Evolutionary conservation across 2,329 filamentous ascomycete genomes (phyloP).

Genomic region (Cercospora citrullina): DNA sequence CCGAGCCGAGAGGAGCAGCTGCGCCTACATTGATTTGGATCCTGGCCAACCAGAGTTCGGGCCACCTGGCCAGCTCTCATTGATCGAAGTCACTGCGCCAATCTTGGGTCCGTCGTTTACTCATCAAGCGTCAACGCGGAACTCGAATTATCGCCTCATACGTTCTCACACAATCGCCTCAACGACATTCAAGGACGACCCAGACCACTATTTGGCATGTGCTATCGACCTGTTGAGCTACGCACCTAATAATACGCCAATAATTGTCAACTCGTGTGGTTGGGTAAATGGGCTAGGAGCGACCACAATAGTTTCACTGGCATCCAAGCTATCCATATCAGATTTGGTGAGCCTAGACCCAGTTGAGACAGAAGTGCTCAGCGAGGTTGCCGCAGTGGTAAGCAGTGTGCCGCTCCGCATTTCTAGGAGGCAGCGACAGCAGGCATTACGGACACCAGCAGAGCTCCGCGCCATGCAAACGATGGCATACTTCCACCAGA

Average conservation of each 20-base stretch:
- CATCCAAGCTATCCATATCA: constrained; percentile 56
- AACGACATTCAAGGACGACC: constrained; percentile 64
- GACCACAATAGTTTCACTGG: constrained; percentile 61
- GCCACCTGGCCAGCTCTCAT: constrained; percentile 67
- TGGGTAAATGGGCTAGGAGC: constrained; percentile 72
- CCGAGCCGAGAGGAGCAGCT: constrained; percentile 30
- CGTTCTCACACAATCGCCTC: constrained; percentile 68
- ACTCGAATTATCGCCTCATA: constrained; percentile 45
- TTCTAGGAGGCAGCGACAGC: constrained; percentile 60
- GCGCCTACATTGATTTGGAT: constrained; percentile 70
- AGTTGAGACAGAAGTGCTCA: constrained; percentile 54
- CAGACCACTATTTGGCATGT: constrained; percentile 66
- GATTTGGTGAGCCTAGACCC: constrained; percentile 70
- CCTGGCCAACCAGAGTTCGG: constrained; percentile 76
- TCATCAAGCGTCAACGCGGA: constrained; percentile 48
- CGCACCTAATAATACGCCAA: constrained; percentile 53
- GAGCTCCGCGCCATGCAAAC: constrained; percentile 72
- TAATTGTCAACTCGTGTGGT: constrained; percentile 73
- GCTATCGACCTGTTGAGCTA: constrained; percentile 62
- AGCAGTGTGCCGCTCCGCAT: constrained; percentile 49
- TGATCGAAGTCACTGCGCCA: constrained; percentile 60
- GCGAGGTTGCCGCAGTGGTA: constrained; percentile 28
- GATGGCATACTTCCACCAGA: constrained; percentile 74
- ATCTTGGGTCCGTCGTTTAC: constrained; percentile 69
- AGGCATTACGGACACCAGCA: constrained; percentile 59